Base-by-base conservation (phyloP, 768 basidiomycete species). In the Lanmaoa pseudosensibilis region DNA sequence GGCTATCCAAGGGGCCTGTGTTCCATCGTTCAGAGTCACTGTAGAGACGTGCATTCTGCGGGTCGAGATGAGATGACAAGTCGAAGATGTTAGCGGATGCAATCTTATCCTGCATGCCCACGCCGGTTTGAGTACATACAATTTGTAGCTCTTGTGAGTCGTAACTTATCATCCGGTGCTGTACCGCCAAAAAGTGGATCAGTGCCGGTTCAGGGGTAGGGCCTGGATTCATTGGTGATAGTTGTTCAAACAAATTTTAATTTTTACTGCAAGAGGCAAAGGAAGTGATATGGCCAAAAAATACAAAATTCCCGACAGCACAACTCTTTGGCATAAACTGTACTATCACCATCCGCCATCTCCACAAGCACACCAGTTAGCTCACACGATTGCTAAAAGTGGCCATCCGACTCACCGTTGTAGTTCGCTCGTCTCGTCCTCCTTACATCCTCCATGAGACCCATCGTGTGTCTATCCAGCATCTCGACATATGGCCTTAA, bases 401-500 rank as follows among this genome's bases (percentile, higher is more conserved):
- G 15, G 13, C 4, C 5, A 51, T 30, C 34, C 27, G 16, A 51
- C 65, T 53, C 18, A 69, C 67, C 62, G 5, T 53, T 41, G 47
- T 69, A 43, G 7, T 52, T 64, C 13, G 44, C 59, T 36, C 63
- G 66, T 56, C 44, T 69, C 25, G 27, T 54, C 52, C 15, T 64
- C 45, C 72, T 64, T 9, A 72, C 66, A 18, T 73, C 70, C 40
- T 72, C 70, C 62, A 72, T 62, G 34, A 72, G 57, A 23, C 56
- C 38, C 68, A 69, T 10, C 65, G 74, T 56, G 69, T 98, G 92
- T 65, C 80, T 80, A 57, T 98, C 91, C 60, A 98, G 73, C 77
- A 97, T 83, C 44, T 95, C 89, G 40, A 99, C 85, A 64, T 95
- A 98, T 21, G 88, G 88, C 67, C 84, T 90, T 56, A 99, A 73